Conservation (phyloP, 1,284 basidiomycete species). For the Heliocybe sulcata region DNA sequence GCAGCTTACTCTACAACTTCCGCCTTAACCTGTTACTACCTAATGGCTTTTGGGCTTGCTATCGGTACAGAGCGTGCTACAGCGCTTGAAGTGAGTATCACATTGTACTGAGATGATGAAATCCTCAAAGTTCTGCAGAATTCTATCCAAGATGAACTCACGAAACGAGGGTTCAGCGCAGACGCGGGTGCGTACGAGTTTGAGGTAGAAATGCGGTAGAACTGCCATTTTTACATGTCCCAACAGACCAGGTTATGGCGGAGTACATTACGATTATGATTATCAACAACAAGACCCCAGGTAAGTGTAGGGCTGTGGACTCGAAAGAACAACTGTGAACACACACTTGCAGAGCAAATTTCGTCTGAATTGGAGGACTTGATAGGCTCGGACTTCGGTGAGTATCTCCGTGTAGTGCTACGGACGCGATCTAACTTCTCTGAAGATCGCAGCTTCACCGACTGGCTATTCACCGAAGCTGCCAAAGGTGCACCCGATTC, state of each 20-base stretch:
- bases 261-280: constrained; percentile 91
- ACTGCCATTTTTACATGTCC: background rate
- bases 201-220: constrained; percentile 19
- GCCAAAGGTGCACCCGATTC: constrained; percentile 55
- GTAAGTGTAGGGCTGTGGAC: constrained; percentile 32
- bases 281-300: constrained; percentile 81
- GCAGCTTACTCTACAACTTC: too few species aligned
- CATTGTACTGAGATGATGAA: background rate
- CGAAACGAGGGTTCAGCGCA: constrained; percentile 63
- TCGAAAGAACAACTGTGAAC: constrained; percentile 7
- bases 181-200: constrained; percentile 51
- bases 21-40: too few species aligned
- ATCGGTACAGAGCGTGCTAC: constrained; percentile 75
- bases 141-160: constrained; percentile 79
- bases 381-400: constrained; percentile 75
- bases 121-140: constrained; percentile 38
- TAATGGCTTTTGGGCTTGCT: constrained; percentile 68
- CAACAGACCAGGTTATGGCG: constrained; percentile 77
- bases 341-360: constrained; percentile 58
- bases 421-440: constrained; percentile 11
- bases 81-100: constrained; percentile 49
- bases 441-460: constrained; percentile 69
- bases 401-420: constrained; percentile 12
- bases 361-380: constrained; percentile 75
- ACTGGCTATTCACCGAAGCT: constrained; percentile 78